Conservation (phyloP, 345 rosid genomes). For the Chamaenerion angustifolium region DNA sequence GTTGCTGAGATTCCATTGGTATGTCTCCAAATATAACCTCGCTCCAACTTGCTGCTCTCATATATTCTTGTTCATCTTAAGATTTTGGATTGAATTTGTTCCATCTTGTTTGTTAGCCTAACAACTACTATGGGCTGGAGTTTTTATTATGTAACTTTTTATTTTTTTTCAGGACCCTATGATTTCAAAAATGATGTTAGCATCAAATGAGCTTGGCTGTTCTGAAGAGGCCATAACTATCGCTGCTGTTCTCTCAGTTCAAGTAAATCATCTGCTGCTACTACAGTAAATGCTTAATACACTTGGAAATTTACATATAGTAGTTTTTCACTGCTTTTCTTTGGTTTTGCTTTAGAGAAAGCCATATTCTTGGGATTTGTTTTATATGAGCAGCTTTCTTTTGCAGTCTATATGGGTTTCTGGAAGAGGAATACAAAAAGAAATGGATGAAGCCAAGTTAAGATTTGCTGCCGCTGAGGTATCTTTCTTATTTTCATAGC, state of each 20-base stretch:
- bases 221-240: slow-evolving; percentile 78
- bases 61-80: background rate
- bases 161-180: slow-evolving; percentile 58
- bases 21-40: slow-evolving; percentile 10
- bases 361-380: background rate
- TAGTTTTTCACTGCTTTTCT: background rate
- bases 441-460: slow-evolving; percentile 80
- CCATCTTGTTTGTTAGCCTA: too few relatives aligned
- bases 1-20: slow-evolving; percentile 95
- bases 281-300: background rate
- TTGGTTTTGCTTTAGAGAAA: background rate
- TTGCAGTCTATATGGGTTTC: slow-evolving; percentile 89
- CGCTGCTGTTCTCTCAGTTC: slow-evolving; percentile 79
- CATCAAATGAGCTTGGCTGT: slow-evolving; percentile 84
- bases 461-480: slow-evolving; percentile 99
- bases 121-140: too few relatives aligned
- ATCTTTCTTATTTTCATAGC: slow-evolving; percentile 5
- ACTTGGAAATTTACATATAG: background rate
- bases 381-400: slow-evolving; percentile 1
- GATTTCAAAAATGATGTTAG: slow-evolving; percentile 87
- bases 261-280: slow-evolving; percentile 24
- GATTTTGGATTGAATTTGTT: background rate
- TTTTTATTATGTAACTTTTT: background rate
- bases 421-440: slow-evolving; percentile 63
- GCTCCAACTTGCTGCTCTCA: background rate